These are phyloP conservation scores for Elongisporangium undulatum DNA, from an alignment of 352 stramenopile species.

Conservation along the genomic window DNA sequence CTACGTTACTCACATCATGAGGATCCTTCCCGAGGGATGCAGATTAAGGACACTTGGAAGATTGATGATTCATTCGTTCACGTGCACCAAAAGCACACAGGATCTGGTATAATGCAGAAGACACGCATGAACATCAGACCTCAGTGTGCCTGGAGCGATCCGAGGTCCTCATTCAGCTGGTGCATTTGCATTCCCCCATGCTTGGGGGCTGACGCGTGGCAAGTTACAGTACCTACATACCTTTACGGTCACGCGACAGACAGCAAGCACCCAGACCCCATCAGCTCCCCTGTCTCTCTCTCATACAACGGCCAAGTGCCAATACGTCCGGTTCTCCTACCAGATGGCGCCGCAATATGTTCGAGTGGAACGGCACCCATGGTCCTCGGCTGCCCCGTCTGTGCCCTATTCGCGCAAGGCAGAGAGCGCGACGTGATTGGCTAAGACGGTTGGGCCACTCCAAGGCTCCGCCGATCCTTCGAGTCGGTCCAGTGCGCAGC, in stretches of 20 bases:
- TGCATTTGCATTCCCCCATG: neutral
- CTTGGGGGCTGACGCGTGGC: neutral
- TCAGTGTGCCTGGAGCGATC: neutral
- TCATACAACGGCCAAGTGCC: neutral
- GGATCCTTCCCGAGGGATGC: neutral
- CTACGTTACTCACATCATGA: neutral
- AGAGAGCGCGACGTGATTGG: neutral
- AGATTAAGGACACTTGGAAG: neutral
- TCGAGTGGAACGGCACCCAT: neutral
- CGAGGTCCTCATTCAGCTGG: neutral
- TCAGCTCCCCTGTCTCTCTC: neutral
- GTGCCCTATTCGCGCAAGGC: neutral
- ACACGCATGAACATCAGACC: too few species aligned
- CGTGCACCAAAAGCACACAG: too few species aligned
- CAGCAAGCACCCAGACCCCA: neutral
- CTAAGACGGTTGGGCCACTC: neutral
- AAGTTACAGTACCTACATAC: neutral
- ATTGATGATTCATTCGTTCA: neutral
- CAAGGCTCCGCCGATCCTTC: neutral
- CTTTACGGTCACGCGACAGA: neutral
- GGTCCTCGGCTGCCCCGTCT: neutral
- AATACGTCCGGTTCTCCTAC: neutral
- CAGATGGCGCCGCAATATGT: neutral
- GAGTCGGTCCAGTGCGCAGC: neutral
- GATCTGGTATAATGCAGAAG: too few species aligned